A percentile compares a stretch with the other conserved stretches of the same genome.
phyloP scores from a whole-genome alignment of 345 rosid genomes.

The Acer campestre region DNA sequence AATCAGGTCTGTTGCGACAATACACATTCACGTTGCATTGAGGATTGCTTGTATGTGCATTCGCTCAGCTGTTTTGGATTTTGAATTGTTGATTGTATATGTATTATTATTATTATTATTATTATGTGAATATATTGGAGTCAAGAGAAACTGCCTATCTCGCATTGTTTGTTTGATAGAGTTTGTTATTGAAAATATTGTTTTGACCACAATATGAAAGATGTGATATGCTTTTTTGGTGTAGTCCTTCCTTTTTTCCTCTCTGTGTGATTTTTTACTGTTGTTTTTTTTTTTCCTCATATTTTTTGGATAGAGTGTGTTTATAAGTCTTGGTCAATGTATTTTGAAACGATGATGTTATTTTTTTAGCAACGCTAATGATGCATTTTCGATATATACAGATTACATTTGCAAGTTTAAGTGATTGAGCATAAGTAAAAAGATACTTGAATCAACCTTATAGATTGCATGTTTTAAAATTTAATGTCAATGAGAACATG shows the following conservation, averaged over 20 bases:
- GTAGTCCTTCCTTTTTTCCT: no score
- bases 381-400: not conserved
- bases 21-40: constrained; percentile 1
- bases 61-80: not conserved
- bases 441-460: not conserved
- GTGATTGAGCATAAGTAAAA: not conserved
- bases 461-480: no score
- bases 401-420: not conserved
- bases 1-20: constrained; percentile 31
- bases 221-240: not conserved
- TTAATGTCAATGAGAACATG: not conserved
- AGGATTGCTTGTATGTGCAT: not conserved
- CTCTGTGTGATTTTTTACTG: not conserved
- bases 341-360: not conserved
- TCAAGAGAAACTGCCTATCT: not conserved
- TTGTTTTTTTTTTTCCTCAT: no score
- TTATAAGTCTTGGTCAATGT: no score
- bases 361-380: not conserved
- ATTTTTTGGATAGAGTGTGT: not conserved
- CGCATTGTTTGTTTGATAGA: not conserved
- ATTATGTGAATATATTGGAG: not conserved
- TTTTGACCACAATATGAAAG: not conserved
- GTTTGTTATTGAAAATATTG: not conserved
- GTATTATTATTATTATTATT: not conserved
- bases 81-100: not conserved